A percentile compares a stretch with the other conserved stretches of the same genome.
Evolutionary conservation across 371 early-diverging fungal genomes (phyloP).

Genomic region (Nematocida minor): DNA sequence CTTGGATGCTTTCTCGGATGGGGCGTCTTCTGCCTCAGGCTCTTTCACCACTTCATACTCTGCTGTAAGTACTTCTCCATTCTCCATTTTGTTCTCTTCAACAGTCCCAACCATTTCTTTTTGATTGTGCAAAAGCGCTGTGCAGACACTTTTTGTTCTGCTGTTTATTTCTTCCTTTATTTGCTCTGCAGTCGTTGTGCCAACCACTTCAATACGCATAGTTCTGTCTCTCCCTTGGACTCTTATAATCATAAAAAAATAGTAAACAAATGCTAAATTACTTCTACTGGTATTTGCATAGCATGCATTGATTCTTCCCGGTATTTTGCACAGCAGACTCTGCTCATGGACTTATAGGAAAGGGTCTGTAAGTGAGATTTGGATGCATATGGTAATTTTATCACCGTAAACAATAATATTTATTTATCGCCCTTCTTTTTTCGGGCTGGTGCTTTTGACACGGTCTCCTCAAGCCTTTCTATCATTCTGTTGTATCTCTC

Average conservation of each 20-base stretch:
- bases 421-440: neutral
- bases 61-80: constrained; percentile 35
- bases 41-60: constrained; percentile 7
- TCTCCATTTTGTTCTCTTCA: neutral
- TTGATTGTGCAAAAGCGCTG: neutral
- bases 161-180: constrained; percentile 10
- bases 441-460: neutral
- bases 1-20: neutral
- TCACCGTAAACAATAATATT: no score
- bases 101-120: constrained; percentile 20
- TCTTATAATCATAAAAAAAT: constrained; percentile 43
- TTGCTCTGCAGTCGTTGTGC: neutral
- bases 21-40: neutral
- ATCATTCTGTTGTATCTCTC: constrained; percentile 37
- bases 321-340: no score
- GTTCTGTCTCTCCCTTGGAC: constrained; percentile 48
- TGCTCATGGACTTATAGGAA: no score
- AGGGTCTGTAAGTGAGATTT: no score
- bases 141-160: neutral
- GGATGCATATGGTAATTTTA: no score
- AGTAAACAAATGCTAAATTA: constrained; percentile 17
- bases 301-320: no score
- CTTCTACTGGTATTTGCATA: neutral
- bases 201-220: constrained; percentile 33
- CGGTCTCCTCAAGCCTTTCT: constrained; percentile 46